A percentile compares a stretch with the other conserved stretches of the same genome.
phyloP scores from a whole-genome alignment of 2,329 filamentous ascomycete species.

The Madurella fahalii region DNA sequence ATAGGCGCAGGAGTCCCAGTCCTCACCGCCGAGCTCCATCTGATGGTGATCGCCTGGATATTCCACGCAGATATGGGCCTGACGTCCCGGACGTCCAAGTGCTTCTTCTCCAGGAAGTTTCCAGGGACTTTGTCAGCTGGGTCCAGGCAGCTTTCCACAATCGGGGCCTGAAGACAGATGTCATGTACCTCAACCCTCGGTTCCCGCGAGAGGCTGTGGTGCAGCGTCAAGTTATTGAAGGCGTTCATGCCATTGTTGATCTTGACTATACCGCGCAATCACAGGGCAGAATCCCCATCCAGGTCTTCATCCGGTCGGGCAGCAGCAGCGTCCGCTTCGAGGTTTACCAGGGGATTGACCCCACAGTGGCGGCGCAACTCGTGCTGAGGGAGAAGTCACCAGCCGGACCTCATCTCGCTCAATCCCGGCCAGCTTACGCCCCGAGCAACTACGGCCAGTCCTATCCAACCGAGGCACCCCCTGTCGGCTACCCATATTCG shows the following conservation, averaged over 20 bases:
- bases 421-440: slow-evolving; percentile 29
- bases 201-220: slow-evolving; percentile 76
- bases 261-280: slow-evolving; percentile 67
- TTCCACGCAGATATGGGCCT: slow-evolving; percentile 67
- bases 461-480: slow-evolving; percentile 18
- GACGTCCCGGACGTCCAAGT: slow-evolving; percentile 89
- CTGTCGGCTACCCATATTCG: slow-evolving; percentile 18
- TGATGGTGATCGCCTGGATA: slow-evolving; percentile 60
- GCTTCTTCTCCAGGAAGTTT: slow-evolving; percentile 72
- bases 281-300: slow-evolving; percentile 70
- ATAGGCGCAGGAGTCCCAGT: slow-evolving; percentile 67
- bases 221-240: slow-evolving; percentile 79
- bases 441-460: slow-evolving; percentile 19
- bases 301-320: slow-evolving; percentile 76
- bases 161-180: slow-evolving; percentile 69
- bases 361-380: slow-evolving; percentile 73
- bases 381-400: slow-evolving; percentile 64
- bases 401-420: slow-evolving; percentile 27
- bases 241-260: slow-evolving; percentile 79
- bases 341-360: slow-evolving; percentile 80
- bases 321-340: slow-evolving; percentile 76
- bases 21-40: slow-evolving; percentile 51
- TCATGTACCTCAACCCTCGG: slow-evolving; percentile 73
- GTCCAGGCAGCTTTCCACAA: slow-evolving; percentile 72
- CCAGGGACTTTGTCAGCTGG: slow-evolving; percentile 76